These are phyloP conservation scores for Besnoitia besnoiti DNA, from an alignment of 169 alveolate species.

Conservation along the genomic window DNA sequence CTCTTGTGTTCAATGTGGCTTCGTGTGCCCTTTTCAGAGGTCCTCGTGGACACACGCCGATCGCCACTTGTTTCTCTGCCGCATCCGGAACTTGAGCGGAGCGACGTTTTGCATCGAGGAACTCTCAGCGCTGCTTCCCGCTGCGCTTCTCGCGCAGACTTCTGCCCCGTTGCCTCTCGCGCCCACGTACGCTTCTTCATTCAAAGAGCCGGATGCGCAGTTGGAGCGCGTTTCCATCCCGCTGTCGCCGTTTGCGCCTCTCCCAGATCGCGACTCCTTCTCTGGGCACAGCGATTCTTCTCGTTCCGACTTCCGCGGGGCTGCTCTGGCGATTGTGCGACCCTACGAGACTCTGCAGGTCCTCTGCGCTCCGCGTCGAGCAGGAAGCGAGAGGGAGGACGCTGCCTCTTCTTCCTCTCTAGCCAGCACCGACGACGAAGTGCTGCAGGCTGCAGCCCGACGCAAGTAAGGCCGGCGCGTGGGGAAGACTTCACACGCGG, in stretches of 20 bases:
- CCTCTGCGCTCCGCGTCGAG: neutral
- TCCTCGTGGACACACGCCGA: conserved; percentile 22
- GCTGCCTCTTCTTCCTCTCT: neutral
- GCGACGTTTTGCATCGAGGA: conserved; percentile 10
- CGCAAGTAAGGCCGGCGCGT: too few relatives aligned
- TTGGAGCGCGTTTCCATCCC: neutral
- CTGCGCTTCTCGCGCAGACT: neutral
- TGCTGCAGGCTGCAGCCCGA: neutral
- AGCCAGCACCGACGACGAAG: neutral
- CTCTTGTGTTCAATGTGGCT: too few relatives aligned
- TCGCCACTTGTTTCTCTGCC: conserved; percentile 15
- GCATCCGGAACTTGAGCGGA: neutral
- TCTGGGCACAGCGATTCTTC: neutral
- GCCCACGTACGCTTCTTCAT: neutral
- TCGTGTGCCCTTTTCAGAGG: conserved; percentile 20
- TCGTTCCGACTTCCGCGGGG: neutral
- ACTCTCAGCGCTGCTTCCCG: neutral
- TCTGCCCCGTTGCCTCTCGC: neutral
- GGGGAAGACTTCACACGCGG: neutral
- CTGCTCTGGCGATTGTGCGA: neutral
- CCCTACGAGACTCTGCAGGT: conserved; percentile 2
- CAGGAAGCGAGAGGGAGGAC: neutral
- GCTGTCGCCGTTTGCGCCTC: neutral
- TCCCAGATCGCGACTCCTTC: neutral
- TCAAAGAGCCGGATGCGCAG: neutral